Percentiles rank a stretch among this genome's conserved stretches.
These are phyloP conservation scores for Paraphoma chrysanthemicola DNA, from an alignment of 2,329 filamentous ascomycete species.

Conservation along the genomic window DNA sequence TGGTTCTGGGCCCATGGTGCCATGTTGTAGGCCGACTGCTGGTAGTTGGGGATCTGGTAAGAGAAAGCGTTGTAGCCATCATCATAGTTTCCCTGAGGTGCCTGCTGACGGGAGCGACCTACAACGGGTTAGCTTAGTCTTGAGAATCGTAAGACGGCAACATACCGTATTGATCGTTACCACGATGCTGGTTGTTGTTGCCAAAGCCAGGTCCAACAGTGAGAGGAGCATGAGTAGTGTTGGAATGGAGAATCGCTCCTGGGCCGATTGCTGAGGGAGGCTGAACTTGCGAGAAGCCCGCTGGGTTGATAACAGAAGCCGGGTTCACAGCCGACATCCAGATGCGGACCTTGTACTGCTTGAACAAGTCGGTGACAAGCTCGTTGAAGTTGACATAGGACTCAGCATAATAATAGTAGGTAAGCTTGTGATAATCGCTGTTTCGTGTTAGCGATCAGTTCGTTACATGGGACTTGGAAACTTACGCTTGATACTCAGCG, in stretches of 20 bases:
- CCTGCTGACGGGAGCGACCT: constrained; percentile 27
- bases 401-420: constrained; percentile 98
- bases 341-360: constrained; percentile 98
- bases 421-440: constrained; percentile 98
- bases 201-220: constrained; percentile 45
- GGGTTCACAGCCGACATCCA: constrained; percentile 99
- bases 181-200: constrained; percentile 24
- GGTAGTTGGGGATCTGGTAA: constrained; percentile 37
- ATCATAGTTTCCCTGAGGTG: constrained; percentile 29
- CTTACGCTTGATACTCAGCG: constrained; percentile 97
- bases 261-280: constrained; percentile 49
- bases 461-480: constrained; percentile 32
- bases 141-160: not conserved
- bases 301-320: constrained; percentile 73
- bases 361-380: constrained; percentile 95
- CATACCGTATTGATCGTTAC: constrained; percentile 38
- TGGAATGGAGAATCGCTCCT: constrained; percentile 42
- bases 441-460: constrained; percentile 21
- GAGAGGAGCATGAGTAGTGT: constrained; percentile 22
- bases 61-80: constrained; percentile 39
- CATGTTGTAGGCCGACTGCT: constrained; percentile 35
- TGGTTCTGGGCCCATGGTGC: constrained; percentile 33
- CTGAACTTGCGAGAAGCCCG: constrained; percentile 39
- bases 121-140: constrained; percentile 13
- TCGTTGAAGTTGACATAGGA: constrained; percentile 99